Percentiles rank a stretch among this genome's conserved stretches.
Evolutionary conservation across 75 land plant species (phyloP).

Genomic region (Isoetes taiwanensis): DNA sequence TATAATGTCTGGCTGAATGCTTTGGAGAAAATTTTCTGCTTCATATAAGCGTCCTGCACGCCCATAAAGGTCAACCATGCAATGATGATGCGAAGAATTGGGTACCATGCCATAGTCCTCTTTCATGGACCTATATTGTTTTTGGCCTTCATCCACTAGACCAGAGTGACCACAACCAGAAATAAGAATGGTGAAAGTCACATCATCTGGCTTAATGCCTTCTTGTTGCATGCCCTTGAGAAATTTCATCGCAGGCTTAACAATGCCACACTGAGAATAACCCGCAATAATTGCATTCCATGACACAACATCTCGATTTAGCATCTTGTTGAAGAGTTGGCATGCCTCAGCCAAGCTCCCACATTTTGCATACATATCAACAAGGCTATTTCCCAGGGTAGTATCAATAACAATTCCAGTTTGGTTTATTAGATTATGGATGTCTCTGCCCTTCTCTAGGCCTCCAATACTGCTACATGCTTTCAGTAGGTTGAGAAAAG

Average conservation of each 20-base stretch:
- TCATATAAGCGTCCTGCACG: slow-evolving; percentile 6
- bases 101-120: slow-evolving; percentile 1
- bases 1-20: too few species aligned
- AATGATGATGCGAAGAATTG: slow-evolving; percentile 1
- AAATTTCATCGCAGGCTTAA: slow-evolving; percentile 7
- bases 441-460: too few species aligned
- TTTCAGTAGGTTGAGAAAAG: slow-evolving; percentile 10
- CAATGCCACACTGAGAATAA: slow-evolving; percentile 18
- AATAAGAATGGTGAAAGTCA: slow-evolving; percentile 8
- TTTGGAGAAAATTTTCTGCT: slow-evolving; percentile 2
- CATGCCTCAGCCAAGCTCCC: slow-evolving; percentile 2
- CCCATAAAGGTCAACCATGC: slow-evolving; percentile 14
- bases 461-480: neutral
- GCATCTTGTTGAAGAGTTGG: slow-evolving; percentile 1
- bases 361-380: slow-evolving; percentile 13
- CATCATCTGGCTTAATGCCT: slow-evolving; percentile 5
- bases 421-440: too few species aligned
- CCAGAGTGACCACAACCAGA: slow-evolving; percentile 16
- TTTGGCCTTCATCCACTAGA: slow-evolving; percentile 6
- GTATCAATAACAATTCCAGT: too few species aligned
- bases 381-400: too few species aligned
- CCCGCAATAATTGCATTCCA: slow-evolving; percentile 15
- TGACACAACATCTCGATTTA: slow-evolving; percentile 1
- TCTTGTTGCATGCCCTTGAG: slow-evolving; percentile 15
- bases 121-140: neutral